phyloP scores from a whole-genome alignment of 805 yeast species.

The Lipomyces mesembrius region DNA sequence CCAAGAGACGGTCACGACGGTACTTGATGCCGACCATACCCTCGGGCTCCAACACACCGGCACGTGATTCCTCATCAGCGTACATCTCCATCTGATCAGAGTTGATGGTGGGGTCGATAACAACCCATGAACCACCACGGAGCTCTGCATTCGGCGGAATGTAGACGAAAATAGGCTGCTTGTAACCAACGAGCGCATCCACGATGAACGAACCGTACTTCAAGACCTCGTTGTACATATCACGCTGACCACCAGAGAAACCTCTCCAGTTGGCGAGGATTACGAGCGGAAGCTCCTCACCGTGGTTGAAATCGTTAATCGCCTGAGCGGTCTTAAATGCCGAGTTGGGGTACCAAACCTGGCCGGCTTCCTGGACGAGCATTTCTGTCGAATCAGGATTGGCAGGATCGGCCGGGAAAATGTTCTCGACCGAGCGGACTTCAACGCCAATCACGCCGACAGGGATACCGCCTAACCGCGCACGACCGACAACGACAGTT shows the following conservation, averaged over 20 bases:
- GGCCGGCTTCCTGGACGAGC: conserved; percentile 93
- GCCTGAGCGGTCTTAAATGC: conserved; percentile 99
- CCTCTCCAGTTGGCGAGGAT: conserved; percentile 99
- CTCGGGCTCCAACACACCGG: conserved; percentile 97
- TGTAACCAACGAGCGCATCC: conserved; percentile 93
- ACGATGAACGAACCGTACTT: conserved; percentile 97
- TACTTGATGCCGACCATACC: conserved; percentile 99
- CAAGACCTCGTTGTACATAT: conserved; percentile 97
- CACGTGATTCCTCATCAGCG: conserved; percentile 94
- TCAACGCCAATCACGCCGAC: conserved; percentile 98
- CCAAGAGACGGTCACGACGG: conserved; percentile 87
- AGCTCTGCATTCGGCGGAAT: conserved; percentile 98
- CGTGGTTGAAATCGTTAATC: conserved; percentile 93
- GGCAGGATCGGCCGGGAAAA: conserved; percentile 97
- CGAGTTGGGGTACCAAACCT: conserved; percentile 99
- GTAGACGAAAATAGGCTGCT: conserved; percentile 95
- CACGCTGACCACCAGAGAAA: conserved; percentile 99
- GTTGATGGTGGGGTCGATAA: conserved; percentile 97
- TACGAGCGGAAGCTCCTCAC: conserved; percentile 97
- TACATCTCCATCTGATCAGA: conserved; percentile 99
- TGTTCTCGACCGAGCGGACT: conserved; percentile 84
- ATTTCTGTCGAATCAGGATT: conserved; percentile 92
- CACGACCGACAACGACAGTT: conserved; percentile 98
- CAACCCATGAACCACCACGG: conserved; percentile 99
- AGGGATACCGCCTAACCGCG: conserved; percentile 98